Conservation (phyloP, 495 filamentous ascomycete species). For the Podospora fimiseda region DNA sequence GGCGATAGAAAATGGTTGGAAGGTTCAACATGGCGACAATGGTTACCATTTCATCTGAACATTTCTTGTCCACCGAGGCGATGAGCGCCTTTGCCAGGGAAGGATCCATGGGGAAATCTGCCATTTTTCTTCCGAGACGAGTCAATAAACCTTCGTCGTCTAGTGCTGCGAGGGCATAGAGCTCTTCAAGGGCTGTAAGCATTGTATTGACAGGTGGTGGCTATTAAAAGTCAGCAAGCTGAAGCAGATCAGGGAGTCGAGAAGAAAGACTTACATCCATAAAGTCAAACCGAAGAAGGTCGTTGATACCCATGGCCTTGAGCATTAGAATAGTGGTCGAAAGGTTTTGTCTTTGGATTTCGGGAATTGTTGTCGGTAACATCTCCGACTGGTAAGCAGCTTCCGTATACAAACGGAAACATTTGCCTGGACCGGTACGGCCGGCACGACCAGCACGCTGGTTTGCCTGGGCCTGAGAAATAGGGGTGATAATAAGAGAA, state of each 20-base stretch:
- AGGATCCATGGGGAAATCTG: conserved; percentile 91
- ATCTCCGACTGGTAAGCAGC: conserved; percentile 94
- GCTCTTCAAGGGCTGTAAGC: conserved; percentile 90
- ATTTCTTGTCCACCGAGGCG: conserved; percentile 75
- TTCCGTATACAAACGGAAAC: conserved; percentile 93
- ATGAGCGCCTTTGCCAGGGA: conserved; percentile 86
- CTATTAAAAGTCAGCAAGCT: conserved; percentile 4
- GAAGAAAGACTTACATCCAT: conserved; percentile 64
- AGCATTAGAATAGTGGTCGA: conserved; percentile 94
- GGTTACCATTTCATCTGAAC: conserved; percentile 86
- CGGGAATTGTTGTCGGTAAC: conserved; percentile 90
- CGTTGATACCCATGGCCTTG: conserved; percentile 99
- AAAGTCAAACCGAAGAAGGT: conserved; percentile 95
- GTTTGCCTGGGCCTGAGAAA: conserved; percentile 94
- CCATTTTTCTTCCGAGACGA: conserved; percentile 90
- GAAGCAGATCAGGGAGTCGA: neutral
- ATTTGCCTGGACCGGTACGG: conserved; percentile 92
- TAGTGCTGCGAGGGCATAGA: conserved; percentile 85
- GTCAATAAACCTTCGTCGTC: conserved; percentile 97
- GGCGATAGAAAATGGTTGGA: conserved; percentile 82
- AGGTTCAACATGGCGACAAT: conserved; percentile 94
- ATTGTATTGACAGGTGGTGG: conserved; percentile 93
- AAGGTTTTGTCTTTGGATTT: conserved; percentile 96
- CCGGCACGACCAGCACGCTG: conserved; percentile 91
- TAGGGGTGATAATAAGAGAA: conserved; percentile 86